Evolutionary conservation across 2,329 filamentous ascomycete species (phyloP).

Genomic region (Thielaviopsis ethacetica): DNA sequence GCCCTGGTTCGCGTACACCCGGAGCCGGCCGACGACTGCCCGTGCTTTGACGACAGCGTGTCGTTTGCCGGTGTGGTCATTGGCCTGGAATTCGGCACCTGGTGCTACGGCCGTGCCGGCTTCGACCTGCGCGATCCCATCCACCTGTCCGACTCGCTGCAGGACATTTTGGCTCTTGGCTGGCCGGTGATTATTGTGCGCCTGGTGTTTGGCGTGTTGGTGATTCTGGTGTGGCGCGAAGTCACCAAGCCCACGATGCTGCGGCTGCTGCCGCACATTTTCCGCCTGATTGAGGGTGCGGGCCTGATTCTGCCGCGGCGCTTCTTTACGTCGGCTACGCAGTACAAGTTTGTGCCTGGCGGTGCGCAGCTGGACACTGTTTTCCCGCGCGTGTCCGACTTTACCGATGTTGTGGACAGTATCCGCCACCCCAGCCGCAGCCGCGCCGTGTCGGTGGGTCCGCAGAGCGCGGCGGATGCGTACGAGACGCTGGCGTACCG

Average conservation of each 20-base stretch:
- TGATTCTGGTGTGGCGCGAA: constrained; percentile 82
- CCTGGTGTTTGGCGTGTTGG: constrained; percentile 61
- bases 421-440: constrained; percentile 62
- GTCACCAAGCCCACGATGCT: constrained; percentile 74
- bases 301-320: constrained; percentile 70
- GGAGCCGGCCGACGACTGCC: constrained; percentile 90
- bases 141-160: constrained; percentile 18
- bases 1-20: constrained; percentile 77
- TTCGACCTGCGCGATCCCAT: constrained; percentile 42
- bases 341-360: constrained; percentile 69
- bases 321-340: constrained; percentile 78
- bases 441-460: constrained; percentile 75
- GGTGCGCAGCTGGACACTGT: constrained; percentile 64
- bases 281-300: constrained; percentile 65
- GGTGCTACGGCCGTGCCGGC: constrained; percentile 25
- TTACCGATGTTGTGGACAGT: constrained; percentile 65
- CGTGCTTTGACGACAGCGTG: constrained; percentile 92
- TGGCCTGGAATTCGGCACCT: constrained; percentile 65
- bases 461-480: constrained; percentile 88
- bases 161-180: constrained; percentile 50
- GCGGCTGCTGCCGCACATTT: constrained; percentile 64
- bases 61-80: constrained; percentile 84
- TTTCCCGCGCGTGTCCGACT: constrained; percentile 74
- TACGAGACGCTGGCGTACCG: constrained; percentile 91
- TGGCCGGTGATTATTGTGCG: constrained; percentile 46